Percentiles rank a stretch among this genome's conserved stretches.
Conservation (phyloP, 1,139 yeast species). For the Kazachstania sp. region DNA sequence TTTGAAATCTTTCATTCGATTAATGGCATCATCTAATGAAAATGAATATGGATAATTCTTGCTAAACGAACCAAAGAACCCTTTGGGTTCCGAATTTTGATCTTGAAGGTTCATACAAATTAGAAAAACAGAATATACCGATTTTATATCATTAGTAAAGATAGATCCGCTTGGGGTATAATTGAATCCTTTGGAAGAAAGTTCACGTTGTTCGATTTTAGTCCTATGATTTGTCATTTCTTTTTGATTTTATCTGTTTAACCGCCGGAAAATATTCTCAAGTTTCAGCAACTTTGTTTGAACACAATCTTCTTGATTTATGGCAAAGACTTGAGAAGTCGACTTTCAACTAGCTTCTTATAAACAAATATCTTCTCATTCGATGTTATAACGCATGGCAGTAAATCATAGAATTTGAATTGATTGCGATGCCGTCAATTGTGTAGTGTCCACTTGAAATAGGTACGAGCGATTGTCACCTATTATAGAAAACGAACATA, state of each 20-base stretch:
- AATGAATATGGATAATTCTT: slow-evolving; percentile 45
- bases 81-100: slow-evolving; percentile 17
- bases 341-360: neutral
- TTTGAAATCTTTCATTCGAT: slow-evolving; percentile 42
- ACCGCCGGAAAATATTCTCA: too few species aligned
- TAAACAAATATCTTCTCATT: neutral
- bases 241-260: neutral
- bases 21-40: slow-evolving; percentile 43
- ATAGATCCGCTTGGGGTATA: slow-evolving; percentile 46
- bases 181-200: slow-evolving; percentile 37
- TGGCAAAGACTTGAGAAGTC: neutral
- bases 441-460: too few species aligned
- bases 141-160: slow-evolving; percentile 48
- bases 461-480: too few species aligned
- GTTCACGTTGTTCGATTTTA: slow-evolving; percentile 33
- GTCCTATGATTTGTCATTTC: neutral
- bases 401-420: neutral
- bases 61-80: slow-evolving; percentile 21
- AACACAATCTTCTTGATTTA: too few species aligned
- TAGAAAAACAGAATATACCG: slow-evolving; percentile 46
- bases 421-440: neutral
- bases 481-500: too few species aligned
- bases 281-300: too few species aligned
- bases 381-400: neutral
- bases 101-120: slow-evolving; percentile 41